A percentile compares a stretch with the other conserved stretches of the same genome.
Evolutionary conservation across 306 rosid genomes (phyloP).

Genomic region (Cercis canadensis): DNA sequence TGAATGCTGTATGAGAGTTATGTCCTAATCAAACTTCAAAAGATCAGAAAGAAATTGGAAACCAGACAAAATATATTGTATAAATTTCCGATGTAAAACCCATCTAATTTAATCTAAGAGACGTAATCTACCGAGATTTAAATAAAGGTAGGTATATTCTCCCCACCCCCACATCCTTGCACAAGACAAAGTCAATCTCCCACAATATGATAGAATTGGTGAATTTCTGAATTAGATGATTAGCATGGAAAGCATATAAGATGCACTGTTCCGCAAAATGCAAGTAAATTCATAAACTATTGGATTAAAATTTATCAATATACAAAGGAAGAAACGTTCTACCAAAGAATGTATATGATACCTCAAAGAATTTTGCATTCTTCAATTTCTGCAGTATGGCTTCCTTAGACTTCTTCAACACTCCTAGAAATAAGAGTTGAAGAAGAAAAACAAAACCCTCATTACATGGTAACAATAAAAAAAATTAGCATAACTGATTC

Average conservation of each 20-base stretch:
- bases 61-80: too few relatives aligned
- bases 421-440: slow-evolving; percentile 56
- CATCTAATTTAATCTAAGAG: slow-evolving; percentile 8
- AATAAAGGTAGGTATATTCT: slow-evolving; percentile 14
- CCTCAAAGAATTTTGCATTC: slow-evolving; percentile 56
- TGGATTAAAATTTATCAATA: slow-evolving; percentile 1
- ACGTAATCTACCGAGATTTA: slow-evolving; percentile 7
- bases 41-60: background rate
- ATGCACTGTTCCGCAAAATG: slow-evolving; percentile 10
- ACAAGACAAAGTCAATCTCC: slow-evolving; percentile 2
- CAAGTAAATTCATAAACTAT: slow-evolving; percentile 16
- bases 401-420: slow-evolving; percentile 68
- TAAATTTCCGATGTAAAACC: slow-evolving; percentile 13
- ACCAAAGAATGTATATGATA: slow-evolving; percentile 34
- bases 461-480: slow-evolving; percentile 26
- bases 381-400: slow-evolving; percentile 61
- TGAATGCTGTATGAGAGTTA: background rate
- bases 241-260: slow-evolving; percentile 27
- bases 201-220: slow-evolving; percentile 4
- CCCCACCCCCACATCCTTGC: slow-evolving; percentile 1
- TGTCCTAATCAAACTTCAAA: background rate
- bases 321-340: slow-evolving; percentile 13
- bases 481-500: slow-evolving; percentile 18
- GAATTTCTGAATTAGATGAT: slow-evolving; percentile 20
- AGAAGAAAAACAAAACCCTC: background rate